These are phyloP conservation scores for Stagonosporopsis rhizophila DNA, from an alignment of 2,329 filamentous ascomycete genomes.

Conservation along the genomic window DNA sequence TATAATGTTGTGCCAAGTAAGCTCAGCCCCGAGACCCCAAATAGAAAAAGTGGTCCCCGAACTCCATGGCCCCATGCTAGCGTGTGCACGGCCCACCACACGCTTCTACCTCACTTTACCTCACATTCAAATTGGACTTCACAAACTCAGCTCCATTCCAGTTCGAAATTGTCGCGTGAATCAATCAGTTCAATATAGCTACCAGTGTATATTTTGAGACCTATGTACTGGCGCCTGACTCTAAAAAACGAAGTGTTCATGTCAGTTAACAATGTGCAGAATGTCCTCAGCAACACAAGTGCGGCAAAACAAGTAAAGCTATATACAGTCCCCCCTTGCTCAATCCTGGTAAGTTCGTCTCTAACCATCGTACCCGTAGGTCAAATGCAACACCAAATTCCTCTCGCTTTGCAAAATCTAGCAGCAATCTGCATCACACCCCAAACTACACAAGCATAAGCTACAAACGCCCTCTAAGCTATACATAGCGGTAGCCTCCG, in stretches of 20 bases:
- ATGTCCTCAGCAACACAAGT: neutral
- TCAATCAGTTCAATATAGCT: neutral
- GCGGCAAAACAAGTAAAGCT: too few species aligned
- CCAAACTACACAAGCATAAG: too few species aligned
- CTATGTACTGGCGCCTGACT: neutral
- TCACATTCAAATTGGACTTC: neutral
- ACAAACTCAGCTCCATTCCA: neutral
- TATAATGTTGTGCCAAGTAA: constrained; percentile 2
- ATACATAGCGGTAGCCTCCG: too few species aligned
- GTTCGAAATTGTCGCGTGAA: neutral
- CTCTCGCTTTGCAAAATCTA: too few species aligned
- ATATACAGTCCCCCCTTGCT: too few species aligned
- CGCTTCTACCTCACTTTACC: neutral
- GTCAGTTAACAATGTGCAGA: neutral
- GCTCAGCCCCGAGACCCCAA: neutral
- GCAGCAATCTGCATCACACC: too few species aligned
- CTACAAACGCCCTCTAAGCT: too few species aligned
- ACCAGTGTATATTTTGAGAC: neutral
- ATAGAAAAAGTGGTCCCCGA: neutral
- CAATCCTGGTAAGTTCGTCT: too few species aligned
- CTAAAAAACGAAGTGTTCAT: neutral
- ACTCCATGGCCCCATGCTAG: neutral
- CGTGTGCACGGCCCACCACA: neutral
- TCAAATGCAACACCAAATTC: too few species aligned
- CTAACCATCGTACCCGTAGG: too few species aligned